Base-by-base conservation (phyloP, 1,284 basidiomycete genomes). In the Ustilago crameri region DNA sequence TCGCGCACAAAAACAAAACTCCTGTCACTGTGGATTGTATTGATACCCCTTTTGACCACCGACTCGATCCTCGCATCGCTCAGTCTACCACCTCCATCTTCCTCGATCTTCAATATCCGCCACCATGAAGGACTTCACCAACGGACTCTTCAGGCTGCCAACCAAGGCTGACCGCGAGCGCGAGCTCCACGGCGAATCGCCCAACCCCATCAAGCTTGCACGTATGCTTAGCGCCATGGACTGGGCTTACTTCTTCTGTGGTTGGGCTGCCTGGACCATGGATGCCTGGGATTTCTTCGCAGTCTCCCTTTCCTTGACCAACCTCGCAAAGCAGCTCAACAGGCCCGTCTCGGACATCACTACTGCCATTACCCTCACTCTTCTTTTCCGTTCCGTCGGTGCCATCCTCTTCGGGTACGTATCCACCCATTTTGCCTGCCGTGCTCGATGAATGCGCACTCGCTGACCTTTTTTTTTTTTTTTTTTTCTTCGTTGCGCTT, bases 381-480 rank as follows among this genome's bases (percentile, higher is more conserved):
- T 97, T 1, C 88, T 98, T 30, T 93, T 96, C 86, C 90, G 95
- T 51, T 91, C 91, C 1, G 85, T 88, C 30, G 95, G 95, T 23
- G 94, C 94, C 30, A 88, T 93, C 62, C 85, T 94, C 71, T 95
- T 96, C 71, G 87, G 79, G 35, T 66, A 54, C 30, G 63, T 62
- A 7, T 23, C 45, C 27, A 9, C 15, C 38, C 37, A 17, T n/a
- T n/a, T n/a, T n/a, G n/a, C n/a, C n/a, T n/a, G n/a, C n/a, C n/a
- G n/a, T n/a, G n/a, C n/a, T n/a, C n/a, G n/a, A n/a, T n/a, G 15
- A 8, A n/a, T 40, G 14, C 24, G n/a, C 9, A n/a, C 22, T 17
- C 35, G 18, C 22, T n/a, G 20, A 3, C n/a, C 4, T 20, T n/a
- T 26, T 17, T 35, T 30, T 34, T 38, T n/a, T 26, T 32, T 27